Evolutionary conservation across 2,329 filamentous ascomycete genomes (phyloP), one percentile per base, ranked within the genome.

Genomic region (Fusarium sp.): DNA sequence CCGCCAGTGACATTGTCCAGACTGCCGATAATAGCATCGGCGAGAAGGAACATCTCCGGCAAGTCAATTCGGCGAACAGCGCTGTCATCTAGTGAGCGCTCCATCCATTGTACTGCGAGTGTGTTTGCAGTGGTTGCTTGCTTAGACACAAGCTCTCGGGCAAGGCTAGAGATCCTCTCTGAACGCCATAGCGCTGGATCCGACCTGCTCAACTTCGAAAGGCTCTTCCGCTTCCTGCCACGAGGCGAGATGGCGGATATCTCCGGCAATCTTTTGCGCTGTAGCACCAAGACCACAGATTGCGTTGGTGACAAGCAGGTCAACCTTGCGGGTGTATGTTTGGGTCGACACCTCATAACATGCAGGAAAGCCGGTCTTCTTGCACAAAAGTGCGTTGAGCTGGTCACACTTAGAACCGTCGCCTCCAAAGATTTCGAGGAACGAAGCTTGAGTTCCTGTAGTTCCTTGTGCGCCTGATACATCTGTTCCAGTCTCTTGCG

Each of bases 201-300:
- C 59, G 4, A 62, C 47, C 31, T 62, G 61, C 0, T 36, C 45
- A 29, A 38, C 49, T 41, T 62, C 60, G 27, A 56, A 60, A 4
- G 60, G 60, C 42, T 95, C 93, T 78, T 97, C 94, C 59, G 96
- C 85, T 81, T 97, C 68, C 86, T 97, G 97, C 82, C 90, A 87
- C 75, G 88, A 86, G 7, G 92, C 92, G 46, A 95, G 84, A 78
- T 93, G 91, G 49, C 93, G 86, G 70, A 96, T 92, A 76, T 95
- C 93, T 53, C 87, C 87, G 39, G 90, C 88, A 67, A 97, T 95
- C 65, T 62, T 69, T 78, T 79, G 78, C 0, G 90, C 93, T 0
- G 93, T 94, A n/a, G 93, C 88, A 35, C 93, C 94, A 52, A 97
- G 90, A 2, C 90, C 93, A 35, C 88, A 87, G 25, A 97, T 84